Base-by-base conservation (phyloP, 2,329 filamentous ascomycete species). In the Ceratocystis cubensis region DNA sequence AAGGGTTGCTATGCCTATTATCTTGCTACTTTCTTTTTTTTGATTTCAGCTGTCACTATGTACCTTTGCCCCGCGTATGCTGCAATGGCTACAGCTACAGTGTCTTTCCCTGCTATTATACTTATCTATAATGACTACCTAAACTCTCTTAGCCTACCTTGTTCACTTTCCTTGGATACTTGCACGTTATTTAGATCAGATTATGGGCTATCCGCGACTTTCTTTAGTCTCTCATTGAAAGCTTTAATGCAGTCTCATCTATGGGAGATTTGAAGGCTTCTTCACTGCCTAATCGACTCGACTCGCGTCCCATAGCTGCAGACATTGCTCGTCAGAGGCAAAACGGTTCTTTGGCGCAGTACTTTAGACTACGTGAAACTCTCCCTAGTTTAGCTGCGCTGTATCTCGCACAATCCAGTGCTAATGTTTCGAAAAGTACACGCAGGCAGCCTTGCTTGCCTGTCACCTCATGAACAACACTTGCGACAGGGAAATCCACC, bases 241-340 rank as follows among this genome's bases (percentile, higher is more conserved):
- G 7, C 1, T 41, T 25, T 3, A 41, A 61, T 45, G 57, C 37
- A 1, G 30, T 61, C 5, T 75, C 79, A 1, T 74, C 78, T 33
- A 48, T 17, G 20, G 33, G 61, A 2, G 22, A 37, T 15, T 78
- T 81, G 45, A 76, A 80, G 15, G 84, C 85, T 0, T 74, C 80
- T 15, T 74, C 76, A 41, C 78, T 94, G 0, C 84, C 87, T 0
- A 79, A 79, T 66, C 85, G 90, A 0, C 72, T 75, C 2, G 87
- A 87, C 0, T 78, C 81, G 0, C 82, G 88, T 0, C 91, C 90
- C 1, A 73, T 75, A 1, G 86, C 92, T 8, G 82, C 80, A 50
- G 90, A 90, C 62, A 89, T 95, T 67, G 90, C 89, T 0, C 90
- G 90, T 0, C 90, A 96, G 72, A 82, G 90, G 1, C 90, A 95